Base-by-base conservation (phyloP, 2,329 filamentous ascomycete genomes). In the Penicillium sp. region DNA sequence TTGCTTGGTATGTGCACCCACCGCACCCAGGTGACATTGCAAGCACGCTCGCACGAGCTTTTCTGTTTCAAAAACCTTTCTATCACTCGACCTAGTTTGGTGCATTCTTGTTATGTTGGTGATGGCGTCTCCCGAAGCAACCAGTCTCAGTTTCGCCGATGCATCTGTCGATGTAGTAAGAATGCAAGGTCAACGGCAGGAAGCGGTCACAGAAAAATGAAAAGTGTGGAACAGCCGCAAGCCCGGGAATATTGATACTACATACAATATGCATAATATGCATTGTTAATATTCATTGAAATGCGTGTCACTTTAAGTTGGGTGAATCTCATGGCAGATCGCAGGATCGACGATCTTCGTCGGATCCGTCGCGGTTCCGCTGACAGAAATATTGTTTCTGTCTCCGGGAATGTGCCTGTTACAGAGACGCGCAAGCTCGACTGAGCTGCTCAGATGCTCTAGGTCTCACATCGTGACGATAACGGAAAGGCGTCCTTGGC, bases 331-430 rank as follows among this genome's bases (percentile, higher is more conserved):
- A 49, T 56, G 50, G 43, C 44, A 40, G 26, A 56, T 26, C 47
- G 56, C 53, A 44, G 35, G 42, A 48, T 29, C 22, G 50, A 14
- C 26, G 62, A 64, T 66, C 59, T 35, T 62, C 32, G 14, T 47
- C 59, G 16, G 18, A 62, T 65, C 57, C 63, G 62, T 64, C 62
- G 22, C 8, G 32, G 26, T 14, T 50, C 46, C 34, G 22, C 53
- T 56, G 51, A 55, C 55, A 64, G 49, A 59, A n/a, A n/a, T n/a
- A n/a, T n/a, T 60, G 49, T 38, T 46, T 50, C 54, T 57, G 54
- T 53, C 34, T 32, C 26, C 18, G 50, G 54, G 61, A 66, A 64
- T 64, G 61, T 46, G 26, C 48, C 50, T 51, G n/a, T 39, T 50
- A 57, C 24, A 16, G 29, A 40, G 51, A 53, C 51, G 16, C 57